A percentile compares a stretch with the other conserved stretches of the same genome.
Conservation (phyloP, 139 green algal genomes). For the Axilococcus clingmanii region DNA sequence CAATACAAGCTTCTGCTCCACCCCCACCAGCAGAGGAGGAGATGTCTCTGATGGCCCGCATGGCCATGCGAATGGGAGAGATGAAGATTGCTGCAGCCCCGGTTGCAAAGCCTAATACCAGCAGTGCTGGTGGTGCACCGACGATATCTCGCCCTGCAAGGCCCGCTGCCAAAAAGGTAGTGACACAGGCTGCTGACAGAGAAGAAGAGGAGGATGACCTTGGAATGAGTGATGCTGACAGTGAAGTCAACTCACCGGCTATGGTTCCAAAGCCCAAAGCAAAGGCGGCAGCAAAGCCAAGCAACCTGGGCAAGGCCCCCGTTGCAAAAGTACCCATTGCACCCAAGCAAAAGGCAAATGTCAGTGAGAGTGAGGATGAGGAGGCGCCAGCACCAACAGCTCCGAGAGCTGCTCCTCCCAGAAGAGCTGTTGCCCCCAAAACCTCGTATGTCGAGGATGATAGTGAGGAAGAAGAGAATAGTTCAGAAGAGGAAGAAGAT, state of each 20-base stretch:
- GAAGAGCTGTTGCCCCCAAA: constrained; percentile 1
- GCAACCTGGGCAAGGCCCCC: no score
- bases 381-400: not conserved
- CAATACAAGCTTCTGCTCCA: not conserved
- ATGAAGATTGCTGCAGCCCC: constrained; percentile 8
- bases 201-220: constrained; percentile 1
- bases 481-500: constrained; percentile 10
- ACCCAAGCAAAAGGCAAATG: not conserved
- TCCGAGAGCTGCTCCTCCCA: not conserved
- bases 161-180: not conserved
- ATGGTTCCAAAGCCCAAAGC: not conserved
- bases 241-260: constrained; percentile 1
- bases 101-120: not conserved
- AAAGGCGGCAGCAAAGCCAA: not conserved
- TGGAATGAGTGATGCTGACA: not conserved
- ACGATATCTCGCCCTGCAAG: constrained; percentile 2
- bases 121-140: not conserved
- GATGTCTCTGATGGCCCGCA: constrained; percentile 28
- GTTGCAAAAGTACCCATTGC: no score
- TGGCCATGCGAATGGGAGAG: constrained; percentile 29
- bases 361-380: not conserved
- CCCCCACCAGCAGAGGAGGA: constrained; percentile 21
- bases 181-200: not conserved
- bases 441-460: constrained; percentile 13
- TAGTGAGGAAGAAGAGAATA: constrained; percentile 13